Percentiles rank a stretch among this genome's conserved stretches.
Conservation (phyloP, 306 rosid species). For the Prinsepia uniflora region DNA sequence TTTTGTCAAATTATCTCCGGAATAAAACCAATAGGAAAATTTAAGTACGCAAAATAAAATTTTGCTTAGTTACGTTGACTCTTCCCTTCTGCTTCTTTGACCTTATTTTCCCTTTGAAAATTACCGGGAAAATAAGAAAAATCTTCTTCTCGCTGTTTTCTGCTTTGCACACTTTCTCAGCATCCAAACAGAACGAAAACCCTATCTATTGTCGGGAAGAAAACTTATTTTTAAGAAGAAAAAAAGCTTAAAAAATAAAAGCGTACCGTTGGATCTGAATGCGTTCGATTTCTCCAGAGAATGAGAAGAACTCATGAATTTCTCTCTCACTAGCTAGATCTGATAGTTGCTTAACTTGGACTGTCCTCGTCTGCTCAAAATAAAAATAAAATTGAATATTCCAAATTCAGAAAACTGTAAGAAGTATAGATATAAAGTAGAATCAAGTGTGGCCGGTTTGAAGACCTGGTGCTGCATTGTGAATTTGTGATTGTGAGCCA, state of each 20-base stretch:
- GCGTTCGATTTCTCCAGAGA: slow-evolving; percentile 85
- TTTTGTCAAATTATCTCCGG: not conserved
- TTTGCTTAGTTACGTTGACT: not conserved
- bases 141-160: not conserved
- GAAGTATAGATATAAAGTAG: not conserved
- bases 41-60: not conserved
- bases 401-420: not conserved
- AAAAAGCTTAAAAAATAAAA: not conserved
- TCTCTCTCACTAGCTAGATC: slow-evolving; percentile 94
- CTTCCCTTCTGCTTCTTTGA: not conserved
- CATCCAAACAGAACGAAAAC: slow-evolving; percentile 3
- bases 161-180: not conserved
- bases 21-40: not conserved
- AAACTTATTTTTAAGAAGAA: not conserved
- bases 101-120: not conserved
- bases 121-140: not conserved
- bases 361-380: slow-evolving; percentile 63
- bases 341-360: slow-evolving; percentile 74
- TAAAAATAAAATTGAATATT: not conserved
- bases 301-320: slow-evolving; percentile 91
- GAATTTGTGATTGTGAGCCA: not conserved
- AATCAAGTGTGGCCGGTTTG: not conserved
- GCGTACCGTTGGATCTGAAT: slow-evolving; percentile 64
- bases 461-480: slow-evolving; percentile 18
- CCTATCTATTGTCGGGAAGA: not conserved